A percentile compares a stretch with the other conserved stretches of the same genome.
Evolutionary conservation across 805 yeast species (phyloP).

Genomic region (Saturnispora quitensis): DNA sequence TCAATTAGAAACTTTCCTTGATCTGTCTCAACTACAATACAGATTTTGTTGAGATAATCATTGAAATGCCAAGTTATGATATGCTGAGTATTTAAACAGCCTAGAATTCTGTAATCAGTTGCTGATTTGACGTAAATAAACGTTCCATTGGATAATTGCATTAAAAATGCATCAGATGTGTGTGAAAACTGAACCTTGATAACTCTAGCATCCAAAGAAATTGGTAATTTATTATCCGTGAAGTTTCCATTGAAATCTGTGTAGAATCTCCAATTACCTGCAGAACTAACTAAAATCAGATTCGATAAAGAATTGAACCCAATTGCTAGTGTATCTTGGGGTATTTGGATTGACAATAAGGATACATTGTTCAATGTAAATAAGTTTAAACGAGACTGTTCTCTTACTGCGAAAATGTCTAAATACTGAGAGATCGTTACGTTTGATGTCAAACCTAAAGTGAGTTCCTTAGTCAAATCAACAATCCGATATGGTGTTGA

Average conservation of each 20-base stretch:
- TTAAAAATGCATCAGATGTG: slow-evolving; percentile 34
- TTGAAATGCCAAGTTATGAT: slow-evolving; percentile 3
- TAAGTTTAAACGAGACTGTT: slow-evolving; percentile 34
- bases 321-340: background rate
- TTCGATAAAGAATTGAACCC: background rate
- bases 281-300: slow-evolving; percentile 44
- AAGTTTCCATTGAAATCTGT: slow-evolving; percentile 61
- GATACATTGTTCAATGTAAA: slow-evolving; percentile 17
- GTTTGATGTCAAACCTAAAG: background rate
- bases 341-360: slow-evolving; percentile 15
- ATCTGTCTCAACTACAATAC: background rate
- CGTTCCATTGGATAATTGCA: slow-evolving; percentile 31
- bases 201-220: background rate
- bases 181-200: slow-evolving; percentile 26
- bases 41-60: background rate
- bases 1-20: background rate
- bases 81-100: background rate
- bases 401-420: slow-evolving; percentile 14
- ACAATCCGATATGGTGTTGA: slow-evolving; percentile 59
- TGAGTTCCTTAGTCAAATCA: slow-evolving; percentile 34
- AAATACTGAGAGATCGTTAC: background rate
- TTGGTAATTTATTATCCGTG: slow-evolving; percentile 37
- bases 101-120: background rate
- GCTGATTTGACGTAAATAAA: slow-evolving; percentile 30
- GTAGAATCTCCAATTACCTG: slow-evolving; percentile 49